phyloP scores from a whole-genome alignment of 2,329 filamentous ascomycete genomes.

The Apiospora pterosperma region DNA sequence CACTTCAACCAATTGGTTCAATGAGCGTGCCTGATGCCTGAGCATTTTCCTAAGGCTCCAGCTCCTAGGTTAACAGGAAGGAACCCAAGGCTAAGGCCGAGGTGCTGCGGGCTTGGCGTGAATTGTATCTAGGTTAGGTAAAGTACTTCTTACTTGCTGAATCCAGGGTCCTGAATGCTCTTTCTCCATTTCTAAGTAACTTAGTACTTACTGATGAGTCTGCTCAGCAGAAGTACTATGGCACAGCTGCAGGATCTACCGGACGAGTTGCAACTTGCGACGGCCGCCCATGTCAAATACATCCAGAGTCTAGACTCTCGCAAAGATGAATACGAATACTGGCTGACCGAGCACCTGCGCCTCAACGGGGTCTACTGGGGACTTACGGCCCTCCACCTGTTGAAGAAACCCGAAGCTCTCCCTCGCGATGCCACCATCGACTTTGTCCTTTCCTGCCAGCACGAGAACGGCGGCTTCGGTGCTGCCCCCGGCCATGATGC shows the following conservation, averaged over 20 bases:
- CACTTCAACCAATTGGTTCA: background rate
- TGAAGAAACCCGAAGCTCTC: constrained; percentile 76
- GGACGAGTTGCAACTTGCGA: constrained; percentile 43
- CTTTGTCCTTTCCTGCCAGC: constrained; percentile 94
- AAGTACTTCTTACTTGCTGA: too few species aligned
- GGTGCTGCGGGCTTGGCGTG: background rate
- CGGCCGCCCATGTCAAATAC: constrained; percentile 76
- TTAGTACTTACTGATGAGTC: background rate
- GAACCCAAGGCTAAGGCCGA: background rate
- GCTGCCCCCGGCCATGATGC: constrained; percentile 92
- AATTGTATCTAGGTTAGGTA: background rate
- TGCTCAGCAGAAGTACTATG: constrained; percentile 28
- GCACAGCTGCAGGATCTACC: constrained; percentile 31
- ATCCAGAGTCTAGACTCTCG: constrained; percentile 89
- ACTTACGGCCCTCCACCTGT: constrained; percentile 79
- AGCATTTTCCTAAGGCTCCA: background rate
- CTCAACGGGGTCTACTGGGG: constrained; percentile 98
- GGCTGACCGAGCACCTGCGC: constrained; percentile 94
- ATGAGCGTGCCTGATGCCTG: background rate
- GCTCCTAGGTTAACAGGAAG: background rate
- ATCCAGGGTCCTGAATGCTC: background rate
- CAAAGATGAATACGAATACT: constrained; percentile 95
- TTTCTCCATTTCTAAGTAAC: background rate
- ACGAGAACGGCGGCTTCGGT: constrained; percentile 85
- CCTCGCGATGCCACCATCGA: constrained; percentile 78